Base-by-base conservation (phyloP, 2,329 filamentous ascomycete genomes). In the Alternaria consortialis region DNA sequence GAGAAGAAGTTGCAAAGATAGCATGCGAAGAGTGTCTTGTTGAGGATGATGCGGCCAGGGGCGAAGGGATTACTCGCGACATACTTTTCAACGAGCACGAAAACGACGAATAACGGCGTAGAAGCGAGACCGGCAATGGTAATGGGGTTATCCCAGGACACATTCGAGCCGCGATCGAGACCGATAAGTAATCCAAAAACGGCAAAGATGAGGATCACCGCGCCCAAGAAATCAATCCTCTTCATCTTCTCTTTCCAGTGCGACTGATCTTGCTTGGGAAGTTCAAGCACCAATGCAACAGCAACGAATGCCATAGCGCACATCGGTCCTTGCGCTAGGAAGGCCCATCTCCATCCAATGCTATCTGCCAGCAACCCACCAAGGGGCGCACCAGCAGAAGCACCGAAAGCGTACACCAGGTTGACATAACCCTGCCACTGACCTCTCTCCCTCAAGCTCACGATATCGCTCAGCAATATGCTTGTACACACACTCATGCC, bases 331-430 rank as follows among this genome's bases (percentile, higher is more conserved):
- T 94, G 92, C 2, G 83, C 83, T 12, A 92, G 76, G 72, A 95
- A 94, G 0, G 90, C 86, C 89, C 90, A 93, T 66, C 91, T 82
- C 91, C 91, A 93, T 34, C 91, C 90, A 53, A 93, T 84, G 5
- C 84, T 86, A 75, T 93, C 91, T 0, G 90, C 87, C n/a, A 93
- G 76, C 7, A 91, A 75, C 2, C 91, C 91, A 15, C 86, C 91
- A 0, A 94, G 66, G 0, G 91, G 58, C 5, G 88, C 91, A 2
- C 91, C 91, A 5, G 84, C 83, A 5, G 87, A 86, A 4, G 90
- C 85, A n/a, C 91, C 91, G 17, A 83, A 79, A 0, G 90, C 89
- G 69, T 86, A 93, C 50, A 93, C 84, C 63, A 93, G 85, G 74
- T 93, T 94, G 71, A 92, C 83, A 62, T 88, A 82, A 7, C 90